Base-by-base conservation (phyloP, 2,329 filamentous ascomycete genomes). In the Pseudocercospora cruenta region DNA sequence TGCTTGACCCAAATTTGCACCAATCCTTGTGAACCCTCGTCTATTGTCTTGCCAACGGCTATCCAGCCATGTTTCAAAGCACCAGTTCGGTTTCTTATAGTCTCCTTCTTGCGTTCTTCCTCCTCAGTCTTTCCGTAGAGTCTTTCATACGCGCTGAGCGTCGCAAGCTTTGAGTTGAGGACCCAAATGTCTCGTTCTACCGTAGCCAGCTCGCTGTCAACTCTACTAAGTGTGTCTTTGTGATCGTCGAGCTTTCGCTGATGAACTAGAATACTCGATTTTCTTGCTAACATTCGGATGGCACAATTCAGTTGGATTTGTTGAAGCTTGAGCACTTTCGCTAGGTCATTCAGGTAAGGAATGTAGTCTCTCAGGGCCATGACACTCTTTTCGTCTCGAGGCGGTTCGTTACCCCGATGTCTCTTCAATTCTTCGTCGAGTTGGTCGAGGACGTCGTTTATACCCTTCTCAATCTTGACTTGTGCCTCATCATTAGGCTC, bases 1-100 rank as follows among this genome's bases (percentile, higher is more conserved):
- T 60, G 58, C 22, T 60, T 60, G 16, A 47, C 58, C 58, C 58
- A 60, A 14, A 45, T n/a, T 16, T 60, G 19, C 14, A 47, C 58
- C 21, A 16, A n/a, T 21, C 58, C 58, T n/a, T 47, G 26, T 24
- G 39, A 12, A 12, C 58, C 58, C 19, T 12, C 10, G 8, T n/a
- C 39, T 2, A 22, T 49, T 21, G 19, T 26, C 12, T 16, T 26
- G 21, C 47, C 47, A 24, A 51, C 47, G 12, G 47, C 47, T 12
- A 51, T 14, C 47, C 47, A 51, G 12, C 47, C 47, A 24, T 24
- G 47, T 4, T 24, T 51, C 47, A 51, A 24, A 5, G 9, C 10
- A 5, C 47, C 47, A 4, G 9, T 16, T 26, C 14, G 21, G 14
- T 14, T 21, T 1, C 47, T 24, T 19, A 1, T 5, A 0, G 3